Conservation (phyloP, 805 yeast species). For the Kazachstania africana region DNA sequence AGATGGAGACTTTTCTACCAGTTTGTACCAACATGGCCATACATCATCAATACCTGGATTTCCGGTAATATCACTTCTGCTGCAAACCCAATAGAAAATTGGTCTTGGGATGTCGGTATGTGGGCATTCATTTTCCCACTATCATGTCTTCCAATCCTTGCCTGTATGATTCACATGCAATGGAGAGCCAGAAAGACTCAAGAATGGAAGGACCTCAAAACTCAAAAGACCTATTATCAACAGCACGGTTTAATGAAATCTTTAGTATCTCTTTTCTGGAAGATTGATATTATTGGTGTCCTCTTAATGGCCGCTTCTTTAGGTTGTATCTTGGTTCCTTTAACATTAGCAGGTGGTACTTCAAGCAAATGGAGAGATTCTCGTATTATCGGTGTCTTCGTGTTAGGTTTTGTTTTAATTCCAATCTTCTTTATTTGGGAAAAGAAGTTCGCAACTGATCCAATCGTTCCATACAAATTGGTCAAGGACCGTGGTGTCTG, state of each 20-base stretch:
- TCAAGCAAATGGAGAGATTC: slow-evolving; percentile 45
- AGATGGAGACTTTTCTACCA: slow-evolving; percentile 61
- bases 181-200: slow-evolving; percentile 38
- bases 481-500: slow-evolving; percentile 62
- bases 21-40: slow-evolving; percentile 59
- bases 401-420: slow-evolving; percentile 48
- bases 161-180: slow-evolving; percentile 45
- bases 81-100: slow-evolving; percentile 27
- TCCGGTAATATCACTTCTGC: slow-evolving; percentile 43
- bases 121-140: slow-evolving; percentile 72
- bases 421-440: slow-evolving; percentile 59
- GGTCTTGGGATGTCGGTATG: slow-evolving; percentile 73
- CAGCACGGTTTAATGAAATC: slow-evolving; percentile 27
- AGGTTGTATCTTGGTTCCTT: slow-evolving; percentile 58
- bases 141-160: slow-evolving; percentile 46
- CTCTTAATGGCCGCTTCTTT: slow-evolving; percentile 41
- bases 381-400: slow-evolving; percentile 55
- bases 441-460: slow-evolving; percentile 39
- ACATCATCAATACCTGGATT: slow-evolving; percentile 69
- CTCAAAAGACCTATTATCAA: slow-evolving; percentile 30
- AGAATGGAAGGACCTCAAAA: slow-evolving; percentile 35
- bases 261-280: slow-evolving; percentile 41
- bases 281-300: slow-evolving; percentile 54
- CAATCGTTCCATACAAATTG: slow-evolving; percentile 49
- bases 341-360: slow-evolving; percentile 65